Conservation (phyloP, 805 yeast genomes). For the Zygoascus flipseniorum region DNA sequence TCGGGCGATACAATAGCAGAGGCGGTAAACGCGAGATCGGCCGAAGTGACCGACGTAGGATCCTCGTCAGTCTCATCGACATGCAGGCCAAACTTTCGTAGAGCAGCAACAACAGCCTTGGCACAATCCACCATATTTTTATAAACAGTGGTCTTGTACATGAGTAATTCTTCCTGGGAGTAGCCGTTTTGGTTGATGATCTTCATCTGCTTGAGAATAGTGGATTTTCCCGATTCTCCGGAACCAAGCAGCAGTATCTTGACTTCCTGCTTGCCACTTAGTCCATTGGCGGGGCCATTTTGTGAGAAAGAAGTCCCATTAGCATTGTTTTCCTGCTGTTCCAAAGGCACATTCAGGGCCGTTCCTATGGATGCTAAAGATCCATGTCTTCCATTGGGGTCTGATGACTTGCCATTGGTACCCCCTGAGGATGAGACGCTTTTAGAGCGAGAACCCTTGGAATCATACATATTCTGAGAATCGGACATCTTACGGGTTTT, state of each 20-base stretch:
- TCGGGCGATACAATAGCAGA: slow-evolving; percentile 45
- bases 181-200: slow-evolving; percentile 68
- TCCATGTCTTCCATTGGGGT: not conserved
- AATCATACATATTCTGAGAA: not conserved
- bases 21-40: slow-evolving; percentile 31
- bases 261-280: slow-evolving; percentile 32
- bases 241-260: slow-evolving; percentile 71
- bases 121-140: slow-evolving; percentile 73
- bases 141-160: slow-evolving; percentile 71
- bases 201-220: slow-evolving; percentile 75
- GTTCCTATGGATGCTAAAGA: not conserved
- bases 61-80: slow-evolving; percentile 2
- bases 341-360: not conserved
- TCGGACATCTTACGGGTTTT: not conserved
- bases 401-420: not conserved
- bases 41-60: not conserved
- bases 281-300: not conserved
- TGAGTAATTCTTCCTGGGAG: slow-evolving; percentile 58
- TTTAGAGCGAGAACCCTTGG: not conserved
- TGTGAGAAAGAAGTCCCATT: not conserved
- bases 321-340: not conserved
- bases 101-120: slow-evolving; percentile 59
- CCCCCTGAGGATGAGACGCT: not conserved
- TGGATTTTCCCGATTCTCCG: slow-evolving; percentile 80
- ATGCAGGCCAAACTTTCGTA: slow-evolving; percentile 39